Percentiles rank a stretch among this genome's conserved stretches.
Conservation (phyloP, 1,284 basidiomycete genomes). For the Rhodotorula sp. region DNA sequence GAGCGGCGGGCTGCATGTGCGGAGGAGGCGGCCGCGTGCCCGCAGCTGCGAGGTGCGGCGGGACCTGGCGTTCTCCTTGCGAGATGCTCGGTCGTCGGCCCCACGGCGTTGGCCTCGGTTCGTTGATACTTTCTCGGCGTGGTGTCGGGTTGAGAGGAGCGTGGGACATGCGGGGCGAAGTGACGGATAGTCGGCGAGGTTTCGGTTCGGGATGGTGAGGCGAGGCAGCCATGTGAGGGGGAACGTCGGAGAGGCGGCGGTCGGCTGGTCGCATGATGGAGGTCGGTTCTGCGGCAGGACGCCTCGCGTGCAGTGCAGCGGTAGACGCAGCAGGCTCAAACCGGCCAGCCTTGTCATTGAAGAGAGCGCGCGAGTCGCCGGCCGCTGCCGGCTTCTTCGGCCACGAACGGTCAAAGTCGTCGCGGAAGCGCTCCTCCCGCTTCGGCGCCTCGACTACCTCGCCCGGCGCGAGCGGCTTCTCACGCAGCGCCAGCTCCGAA, state of each 20-base stretch:
- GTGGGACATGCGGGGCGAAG: conserved; percentile 4
- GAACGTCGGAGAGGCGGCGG: conserved; percentile 6
- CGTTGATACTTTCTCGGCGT: conserved; percentile 9
- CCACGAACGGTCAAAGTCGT: conserved; percentile 89
- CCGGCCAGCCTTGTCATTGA: conserved; percentile 47
- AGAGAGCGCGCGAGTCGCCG: conserved; percentile 52
- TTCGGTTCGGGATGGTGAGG: neutral
- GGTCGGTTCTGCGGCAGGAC: conserved; percentile 2
- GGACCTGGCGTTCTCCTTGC: conserved; percentile 41
- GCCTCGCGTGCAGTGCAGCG: conserved; percentile 9
- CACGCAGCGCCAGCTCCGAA: conserved; percentile 26
- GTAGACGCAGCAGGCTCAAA: conserved; percentile 29
- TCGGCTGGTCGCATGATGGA: conserved; percentile 3
- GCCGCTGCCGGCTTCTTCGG: conserved; percentile 13
- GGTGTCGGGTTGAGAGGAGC: conserved; percentile 6
- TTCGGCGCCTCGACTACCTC: conserved; percentile 37
- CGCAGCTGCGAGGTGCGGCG: conserved; percentile 43
- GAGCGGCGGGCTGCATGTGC: conserved; percentile 5
- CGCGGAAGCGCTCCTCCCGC: conserved; percentile 71
- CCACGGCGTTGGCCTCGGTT: conserved; percentile 3
- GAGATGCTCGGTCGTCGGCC: neutral
- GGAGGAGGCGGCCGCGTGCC: conserved; percentile 1
- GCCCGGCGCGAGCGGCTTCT: conserved; percentile 34
- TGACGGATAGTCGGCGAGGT: neutral
- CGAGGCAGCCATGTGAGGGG: conserved; percentile 14